phyloP scores from a whole-genome alignment of 2,329 filamentous ascomycete species.

The Trichoderma polysporum region DNA sequence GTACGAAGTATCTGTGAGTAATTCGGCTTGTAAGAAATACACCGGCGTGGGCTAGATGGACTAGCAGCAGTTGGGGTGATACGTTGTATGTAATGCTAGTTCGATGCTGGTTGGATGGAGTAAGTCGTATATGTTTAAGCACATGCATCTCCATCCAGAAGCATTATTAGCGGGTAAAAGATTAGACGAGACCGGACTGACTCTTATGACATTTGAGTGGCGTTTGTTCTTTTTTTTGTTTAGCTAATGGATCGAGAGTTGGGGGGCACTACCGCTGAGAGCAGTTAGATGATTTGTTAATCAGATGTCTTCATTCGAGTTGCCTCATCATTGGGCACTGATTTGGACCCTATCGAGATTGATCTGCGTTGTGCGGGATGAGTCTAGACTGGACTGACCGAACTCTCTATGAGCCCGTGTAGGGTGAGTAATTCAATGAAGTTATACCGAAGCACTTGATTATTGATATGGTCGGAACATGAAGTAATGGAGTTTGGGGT shows the following conservation, averaged over 20 bases:
- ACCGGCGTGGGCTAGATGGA: not conserved
- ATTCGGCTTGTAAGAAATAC: not conserved
- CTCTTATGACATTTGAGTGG: not conserved
- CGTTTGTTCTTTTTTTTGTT: not conserved
- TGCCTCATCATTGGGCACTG: not conserved
- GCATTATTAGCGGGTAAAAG: not conserved
- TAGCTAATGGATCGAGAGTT: not conserved
- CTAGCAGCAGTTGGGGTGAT: not conserved
- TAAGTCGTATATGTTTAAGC: not conserved
- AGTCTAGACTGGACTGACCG: not conserved
- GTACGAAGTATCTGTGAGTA: not conserved
- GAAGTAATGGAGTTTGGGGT: not conserved
- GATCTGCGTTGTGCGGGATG: not conserved
- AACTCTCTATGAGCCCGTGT: too few species aligned
- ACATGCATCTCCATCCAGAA: too few species aligned
- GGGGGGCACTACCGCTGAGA: not conserved
- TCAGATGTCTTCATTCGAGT: not conserved
- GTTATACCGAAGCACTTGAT: not conserved
- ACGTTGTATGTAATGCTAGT: not conserved
- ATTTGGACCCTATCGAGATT: not conserved
- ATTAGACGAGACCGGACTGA: not conserved
- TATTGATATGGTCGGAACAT: not conserved
- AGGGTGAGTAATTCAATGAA: too few species aligned
- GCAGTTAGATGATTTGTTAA: slow-evolving; percentile 1
- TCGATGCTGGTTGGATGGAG: not conserved